A percentile compares a stretch with the other conserved stretches of the same genome.
Evolutionary conservation across 1,284 basidiomycete species (phyloP).

Genomic region (Cutaneotrichosporon sp.): DNA sequence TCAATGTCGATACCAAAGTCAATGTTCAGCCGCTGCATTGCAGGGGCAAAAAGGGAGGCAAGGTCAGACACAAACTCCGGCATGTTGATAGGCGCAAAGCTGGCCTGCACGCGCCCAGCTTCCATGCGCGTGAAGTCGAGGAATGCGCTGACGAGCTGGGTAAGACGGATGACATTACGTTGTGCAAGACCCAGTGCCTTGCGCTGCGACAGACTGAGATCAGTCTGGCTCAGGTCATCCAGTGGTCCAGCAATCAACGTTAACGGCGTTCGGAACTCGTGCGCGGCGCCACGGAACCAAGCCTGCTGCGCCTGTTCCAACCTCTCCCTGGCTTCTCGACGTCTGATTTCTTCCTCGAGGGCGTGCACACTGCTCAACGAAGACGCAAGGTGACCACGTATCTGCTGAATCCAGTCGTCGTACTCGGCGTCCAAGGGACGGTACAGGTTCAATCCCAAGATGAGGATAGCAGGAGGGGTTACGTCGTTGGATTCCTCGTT

Average conservation of each 20-base stretch:
- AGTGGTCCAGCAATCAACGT: slow-evolving; percentile 38
- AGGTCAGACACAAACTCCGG: slow-evolving; percentile 37
- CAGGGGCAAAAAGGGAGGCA: slow-evolving; percentile 35
- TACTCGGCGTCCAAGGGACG: slow-evolving; percentile 40
- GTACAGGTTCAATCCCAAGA: slow-evolving; percentile 46
- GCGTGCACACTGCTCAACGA: slow-evolving; percentile 36
- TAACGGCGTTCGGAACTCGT: slow-evolving; percentile 44
- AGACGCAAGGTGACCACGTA: slow-evolving; percentile 34
- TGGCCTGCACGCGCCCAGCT: slow-evolving; percentile 28
- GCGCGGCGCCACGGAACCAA: slow-evolving; percentile 43
- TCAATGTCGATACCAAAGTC: slow-evolving; percentile 25
- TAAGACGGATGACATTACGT: slow-evolving; percentile 29
- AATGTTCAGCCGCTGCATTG: slow-evolving; percentile 25
- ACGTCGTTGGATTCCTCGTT: neutral
- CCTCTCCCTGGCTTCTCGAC: slow-evolving; percentile 38
- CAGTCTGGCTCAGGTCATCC: slow-evolving; percentile 28
- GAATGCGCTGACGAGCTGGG: slow-evolving; percentile 32
- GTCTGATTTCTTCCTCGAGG: slow-evolving; percentile 36
- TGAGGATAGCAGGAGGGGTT: slow-evolving; percentile 42
- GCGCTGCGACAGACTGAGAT: slow-evolving; percentile 19
- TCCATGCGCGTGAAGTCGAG: slow-evolving; percentile 35
- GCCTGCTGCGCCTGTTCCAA: slow-evolving; percentile 46
- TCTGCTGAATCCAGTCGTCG: slow-evolving; percentile 33
- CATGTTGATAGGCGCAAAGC: slow-evolving; percentile 34
- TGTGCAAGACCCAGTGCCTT: slow-evolving; percentile 9